Evolutionary conservation across 129 eudicot species (phyloP).

Genomic region (Saussurea involucrata): DNA sequence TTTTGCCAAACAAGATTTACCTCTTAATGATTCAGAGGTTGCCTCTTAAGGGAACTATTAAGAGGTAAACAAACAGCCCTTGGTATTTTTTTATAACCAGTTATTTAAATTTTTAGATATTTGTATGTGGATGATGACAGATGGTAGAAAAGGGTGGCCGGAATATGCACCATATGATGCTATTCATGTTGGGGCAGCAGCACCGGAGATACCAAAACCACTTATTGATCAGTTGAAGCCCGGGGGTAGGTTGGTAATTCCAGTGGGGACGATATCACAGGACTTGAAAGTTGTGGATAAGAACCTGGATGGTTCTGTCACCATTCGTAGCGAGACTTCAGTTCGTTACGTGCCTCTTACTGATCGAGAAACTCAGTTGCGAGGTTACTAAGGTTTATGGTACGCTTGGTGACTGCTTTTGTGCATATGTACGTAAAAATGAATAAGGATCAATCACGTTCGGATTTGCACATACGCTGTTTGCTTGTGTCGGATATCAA

Average conservation of each 20-base stretch:
- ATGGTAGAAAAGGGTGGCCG: slow-evolving; percentile 90
- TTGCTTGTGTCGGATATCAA: background rate
- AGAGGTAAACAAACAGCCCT: too few relatives aligned
- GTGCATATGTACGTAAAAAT: background rate
- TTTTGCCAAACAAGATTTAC: too few relatives aligned
- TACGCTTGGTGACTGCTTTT: background rate
- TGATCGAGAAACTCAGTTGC: slow-evolving; percentile 78
- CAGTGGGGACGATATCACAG: slow-evolving; percentile 77
- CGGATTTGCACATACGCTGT: background rate
- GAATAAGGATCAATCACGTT: background rate
- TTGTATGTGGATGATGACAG: slow-evolving; percentile 28
- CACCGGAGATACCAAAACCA: slow-evolving; percentile 79
- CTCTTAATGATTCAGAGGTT: too few relatives aligned
- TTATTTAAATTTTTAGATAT: too few relatives aligned
- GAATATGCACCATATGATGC: slow-evolving; percentile 94
- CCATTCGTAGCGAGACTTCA: slow-evolving; percentile 65
- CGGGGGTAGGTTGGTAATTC: slow-evolving; percentile 92
- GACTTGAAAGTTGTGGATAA: slow-evolving; percentile 86
- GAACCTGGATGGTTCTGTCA: slow-evolving; percentile 63
- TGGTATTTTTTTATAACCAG: background rate
- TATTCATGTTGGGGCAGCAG: slow-evolving; percentile 98
- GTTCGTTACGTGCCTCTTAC: slow-evolving; percentile 94
- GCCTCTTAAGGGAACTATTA: too few relatives aligned
- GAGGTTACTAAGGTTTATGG: slow-evolving; percentile 32
- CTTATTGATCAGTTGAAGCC: slow-evolving; percentile 89